These are phyloP conservation scores for Pseudomonodictys pantanalensis DNA, from an alignment of 495 filamentous ascomycete genomes.

Conservation along the genomic window DNA sequence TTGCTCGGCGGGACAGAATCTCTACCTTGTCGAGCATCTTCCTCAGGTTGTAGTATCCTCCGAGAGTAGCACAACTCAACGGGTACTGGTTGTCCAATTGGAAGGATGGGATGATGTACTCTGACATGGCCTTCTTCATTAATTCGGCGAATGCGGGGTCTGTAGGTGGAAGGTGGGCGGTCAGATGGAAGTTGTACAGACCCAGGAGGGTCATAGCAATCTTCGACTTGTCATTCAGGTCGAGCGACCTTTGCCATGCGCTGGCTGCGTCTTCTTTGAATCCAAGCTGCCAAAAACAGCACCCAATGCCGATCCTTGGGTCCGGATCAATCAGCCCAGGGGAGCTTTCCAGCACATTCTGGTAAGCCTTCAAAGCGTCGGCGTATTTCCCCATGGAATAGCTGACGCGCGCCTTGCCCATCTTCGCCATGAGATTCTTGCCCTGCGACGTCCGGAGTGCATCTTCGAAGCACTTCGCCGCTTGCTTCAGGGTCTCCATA, in stretches of 20 bases:
- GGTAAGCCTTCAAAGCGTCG: constrained; percentile 79
- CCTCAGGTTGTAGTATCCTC: constrained; percentile 77
- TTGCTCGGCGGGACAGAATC: constrained; percentile 82
- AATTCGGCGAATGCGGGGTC: constrained; percentile 72
- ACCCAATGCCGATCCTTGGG: constrained; percentile 89
- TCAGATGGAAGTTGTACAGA: constrained; percentile 79
- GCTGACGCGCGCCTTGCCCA: constrained; percentile 80
- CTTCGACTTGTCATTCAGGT: constrained; percentile 86
- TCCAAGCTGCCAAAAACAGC: constrained; percentile 92
- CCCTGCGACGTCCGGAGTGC: constrained; percentile 76
- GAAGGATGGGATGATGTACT: constrained; percentile 90
- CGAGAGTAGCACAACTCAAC: constrained; percentile 84
- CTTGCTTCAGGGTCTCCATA: constrained; percentile 72
- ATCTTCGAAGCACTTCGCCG: constrained; percentile 89
- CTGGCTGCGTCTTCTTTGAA: constrained; percentile 86
- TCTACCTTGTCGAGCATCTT: constrained; percentile 77
- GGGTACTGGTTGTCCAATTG: constrained; percentile 93
- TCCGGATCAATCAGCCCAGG: constrained; percentile 91
- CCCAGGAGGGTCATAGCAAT: constrained; percentile 86
- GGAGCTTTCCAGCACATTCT: constrained; percentile 77
- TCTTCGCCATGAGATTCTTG: constrained; percentile 82
- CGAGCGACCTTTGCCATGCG: constrained; percentile 84
- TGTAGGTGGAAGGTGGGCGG: constrained; percentile 71
- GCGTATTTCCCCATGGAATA: constrained; percentile 80
- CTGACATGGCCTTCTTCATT: constrained; percentile 90